phyloP scores from a whole-genome alignment of 805 yeast species.

The Clavispora carvajalis region DNA sequence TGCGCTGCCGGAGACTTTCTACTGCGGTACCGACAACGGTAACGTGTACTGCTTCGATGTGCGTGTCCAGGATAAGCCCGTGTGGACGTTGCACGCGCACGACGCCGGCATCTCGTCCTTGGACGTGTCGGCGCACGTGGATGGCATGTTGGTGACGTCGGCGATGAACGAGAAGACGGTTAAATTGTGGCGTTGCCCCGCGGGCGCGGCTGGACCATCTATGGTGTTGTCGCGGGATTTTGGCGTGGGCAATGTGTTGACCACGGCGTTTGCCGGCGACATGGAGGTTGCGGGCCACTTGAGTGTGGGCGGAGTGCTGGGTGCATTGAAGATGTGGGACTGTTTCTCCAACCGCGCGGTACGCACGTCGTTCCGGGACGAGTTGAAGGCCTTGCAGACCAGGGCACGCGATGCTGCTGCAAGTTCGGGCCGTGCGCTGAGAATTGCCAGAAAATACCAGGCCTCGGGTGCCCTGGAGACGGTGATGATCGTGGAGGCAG shows the following conservation, averaged over 20 bases:
- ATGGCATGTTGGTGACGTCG: constrained; percentile 75
- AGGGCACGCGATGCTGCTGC: constrained; percentile 55
- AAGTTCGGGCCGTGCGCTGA: constrained; percentile 54
- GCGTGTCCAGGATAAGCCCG: constrained; percentile 58
- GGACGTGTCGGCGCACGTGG: constrained; percentile 59
- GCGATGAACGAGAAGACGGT: constrained; percentile 87
- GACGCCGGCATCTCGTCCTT: constrained; percentile 88
- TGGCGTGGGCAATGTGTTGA: constrained; percentile 88
- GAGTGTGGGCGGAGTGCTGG: constrained; percentile 80
- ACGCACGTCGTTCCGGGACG: constrained; percentile 59
- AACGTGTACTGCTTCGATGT: constrained; percentile 85
- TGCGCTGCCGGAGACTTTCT: constrained; percentile 47
- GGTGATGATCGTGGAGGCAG: constrained; percentile 59
- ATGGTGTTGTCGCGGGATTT: constrained; percentile 89
- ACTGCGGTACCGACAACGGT: constrained; percentile 91
- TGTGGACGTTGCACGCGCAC: constrained; percentile 97
- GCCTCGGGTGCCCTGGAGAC: constrained; percentile 43
- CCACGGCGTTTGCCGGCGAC: constrained; percentile 81
- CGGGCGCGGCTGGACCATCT: constrained; percentile 49
- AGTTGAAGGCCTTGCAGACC: constrained; percentile 49
- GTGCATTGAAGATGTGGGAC: constrained; percentile 91
- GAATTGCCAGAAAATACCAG: constrained; percentile 70
- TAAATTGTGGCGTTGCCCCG: constrained; percentile 80
- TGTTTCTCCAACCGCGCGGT: constrained; percentile 76
- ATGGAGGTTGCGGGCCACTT: constrained; percentile 79